phyloP scores from a whole-genome alignment of 306 rosid genomes.

The Rubus idaeus region DNA sequence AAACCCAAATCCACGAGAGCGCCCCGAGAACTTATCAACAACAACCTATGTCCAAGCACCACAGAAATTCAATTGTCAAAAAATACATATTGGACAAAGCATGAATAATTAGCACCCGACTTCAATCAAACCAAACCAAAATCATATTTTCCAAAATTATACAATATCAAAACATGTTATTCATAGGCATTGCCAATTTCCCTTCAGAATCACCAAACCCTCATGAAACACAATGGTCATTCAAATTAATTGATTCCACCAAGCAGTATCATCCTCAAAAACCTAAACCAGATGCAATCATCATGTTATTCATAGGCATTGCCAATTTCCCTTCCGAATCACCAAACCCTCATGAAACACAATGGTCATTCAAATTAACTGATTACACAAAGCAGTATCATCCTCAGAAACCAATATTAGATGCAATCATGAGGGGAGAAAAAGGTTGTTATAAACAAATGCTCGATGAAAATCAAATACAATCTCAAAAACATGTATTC shows the following conservation, averaged over 20 bases:
- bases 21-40: constrained; percentile 93
- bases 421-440: neutral
- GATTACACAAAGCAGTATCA: constrained; percentile 21
- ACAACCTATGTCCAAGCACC: constrained; percentile 64
- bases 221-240: constrained; percentile 5
- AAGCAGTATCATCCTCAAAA: constrained; percentile 21
- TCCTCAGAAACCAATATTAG: neutral
- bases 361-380: constrained; percentile 14
- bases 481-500: neutral
- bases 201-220: constrained; percentile 2
- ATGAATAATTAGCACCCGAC: constrained; percentile 1
- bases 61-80: neutral
- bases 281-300: neutral
- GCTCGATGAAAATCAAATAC: neutral
- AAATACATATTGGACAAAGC: neutral
- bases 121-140: constrained; percentile 8
- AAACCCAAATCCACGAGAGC: constrained; percentile 99
- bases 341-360: neutral
- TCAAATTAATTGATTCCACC: constrained; percentile 17
- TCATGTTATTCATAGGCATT: neutral
- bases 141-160: neutral
- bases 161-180: constrained; percentile 14
- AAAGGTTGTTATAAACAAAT: neutral
- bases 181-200: constrained; percentile 1
- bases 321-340: constrained; percentile 13